Evolutionary conservation across 768 basidiomycete species (phyloP), one percentile per base, ranked within the genome.

Genomic region (Suillus occidentalis): DNA sequence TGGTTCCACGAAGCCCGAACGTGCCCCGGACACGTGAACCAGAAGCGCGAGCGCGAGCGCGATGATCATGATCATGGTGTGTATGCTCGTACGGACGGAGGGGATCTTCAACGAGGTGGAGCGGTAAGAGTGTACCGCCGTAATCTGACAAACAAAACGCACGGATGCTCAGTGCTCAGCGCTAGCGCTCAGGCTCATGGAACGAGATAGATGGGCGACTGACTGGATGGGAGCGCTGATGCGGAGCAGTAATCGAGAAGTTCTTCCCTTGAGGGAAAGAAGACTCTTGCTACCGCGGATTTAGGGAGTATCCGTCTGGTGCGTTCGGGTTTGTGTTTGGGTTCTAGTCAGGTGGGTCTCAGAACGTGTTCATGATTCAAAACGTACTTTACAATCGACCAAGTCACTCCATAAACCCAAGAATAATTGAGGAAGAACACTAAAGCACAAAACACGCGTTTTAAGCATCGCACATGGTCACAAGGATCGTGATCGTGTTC

Each of bases 351-450:
- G 31, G 31, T 4, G 31, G 31, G 31, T 31, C 31, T 4, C 2
- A 31, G 4, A 55, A 31, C 25, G 59, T 52, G 40, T 49, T 56
- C 62, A 62, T 59, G 60, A 65, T 60, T 31, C 4, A 3, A 31
- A 39, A 80, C 83, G 63, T 67, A 89, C 90, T 86, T 90, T 63
- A 85, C 80, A 63, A 91, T 66, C 56, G 73, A 84, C 90, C 89
- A 92, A 55, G 88, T 74, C 31, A 88, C 85, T 1, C 86, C 83
- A 75, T 92, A 88, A 22, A 86, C 74, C 90, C 90, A 92, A 1
- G 89, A 87, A 70, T 88, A 88, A 75, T 92, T 91, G 40, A 90
- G 78, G 67, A 92, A 76, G 70, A 92, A 88, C 8, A 87, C 91
- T 89, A 31, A 1, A 1, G 70, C n/a, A 25, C 53, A 37, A 55